A percentile compares a stretch with the other conserved stretches of the same genome.
These are phyloP conservation scores for Saraca asoca DNA, from an alignment of 331 rosid species.

Conservation along the genomic window DNA sequence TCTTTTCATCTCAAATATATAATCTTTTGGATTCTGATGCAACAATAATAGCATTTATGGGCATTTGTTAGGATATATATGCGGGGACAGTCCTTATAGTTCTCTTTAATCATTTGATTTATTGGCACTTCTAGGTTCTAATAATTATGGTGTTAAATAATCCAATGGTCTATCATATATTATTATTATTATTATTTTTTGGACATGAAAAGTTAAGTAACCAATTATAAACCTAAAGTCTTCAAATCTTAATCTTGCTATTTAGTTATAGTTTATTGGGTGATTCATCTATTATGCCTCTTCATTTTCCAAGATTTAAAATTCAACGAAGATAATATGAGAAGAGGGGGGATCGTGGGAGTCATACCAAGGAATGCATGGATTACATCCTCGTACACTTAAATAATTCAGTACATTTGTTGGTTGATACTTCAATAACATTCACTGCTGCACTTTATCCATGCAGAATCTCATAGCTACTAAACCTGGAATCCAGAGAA, in stretches of 20 bases:
- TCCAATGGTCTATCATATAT: too few species aligned
- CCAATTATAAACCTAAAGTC: too few species aligned
- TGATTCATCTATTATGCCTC: conserved; percentile 8
- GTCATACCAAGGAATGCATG: conserved; percentile 1
- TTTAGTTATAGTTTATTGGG: not conserved
- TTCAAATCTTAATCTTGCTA: not conserved
- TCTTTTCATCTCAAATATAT: too few species aligned
- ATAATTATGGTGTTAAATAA: too few species aligned
- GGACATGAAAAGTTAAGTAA: too few species aligned
- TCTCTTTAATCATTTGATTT: not conserved
- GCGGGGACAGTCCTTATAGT: not conserved
- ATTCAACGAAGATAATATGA: not conserved
- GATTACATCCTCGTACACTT: conserved; percentile 17
- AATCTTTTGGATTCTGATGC: conserved; percentile 14
- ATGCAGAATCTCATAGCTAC: conserved; percentile 88
- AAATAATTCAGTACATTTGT: not conserved
- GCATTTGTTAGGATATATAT: not conserved
- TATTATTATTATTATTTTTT: too few species aligned
- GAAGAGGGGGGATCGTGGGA: not conserved
- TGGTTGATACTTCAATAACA: conserved; percentile 22
- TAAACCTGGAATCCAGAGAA: conserved; percentile 91
- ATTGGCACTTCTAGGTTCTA: too few species aligned
- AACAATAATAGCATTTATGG: conserved; percentile 9
- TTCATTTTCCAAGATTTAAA: conserved; percentile 16
- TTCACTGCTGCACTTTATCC: conserved; percentile 12